Evolutionary conservation across 495 filamentous ascomycete species (phyloP).

Genomic region (Saxophila tyrrhenica): DNA sequence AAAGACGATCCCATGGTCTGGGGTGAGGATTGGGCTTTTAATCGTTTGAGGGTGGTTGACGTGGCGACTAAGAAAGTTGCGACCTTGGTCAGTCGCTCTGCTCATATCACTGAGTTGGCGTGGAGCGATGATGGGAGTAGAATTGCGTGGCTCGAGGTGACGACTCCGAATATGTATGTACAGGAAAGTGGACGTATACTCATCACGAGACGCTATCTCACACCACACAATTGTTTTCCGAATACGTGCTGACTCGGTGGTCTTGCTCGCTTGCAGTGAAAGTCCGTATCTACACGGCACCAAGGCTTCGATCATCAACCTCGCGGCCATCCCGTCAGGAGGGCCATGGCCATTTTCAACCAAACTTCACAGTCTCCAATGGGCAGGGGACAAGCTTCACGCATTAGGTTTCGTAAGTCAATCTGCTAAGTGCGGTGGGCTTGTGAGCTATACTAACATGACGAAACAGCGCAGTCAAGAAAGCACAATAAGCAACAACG

Average conservation of each 20-base stretch:
- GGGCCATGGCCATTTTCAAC: not conserved
- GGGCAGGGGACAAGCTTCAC: not conserved
- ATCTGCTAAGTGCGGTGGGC: too few relatives aligned
- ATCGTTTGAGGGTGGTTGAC: slow-evolving; percentile 13
- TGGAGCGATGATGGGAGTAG: slow-evolving; percentile 7
- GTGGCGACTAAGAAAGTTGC: slow-evolving; percentile 6
- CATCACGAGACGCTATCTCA: too few relatives aligned
- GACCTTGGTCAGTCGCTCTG: not conserved
- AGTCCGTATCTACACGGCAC: not conserved
- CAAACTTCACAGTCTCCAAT: not conserved
- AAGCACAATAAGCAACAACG: not conserved
- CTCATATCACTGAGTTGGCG: slow-evolving; percentile 8
- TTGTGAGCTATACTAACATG: not conserved
- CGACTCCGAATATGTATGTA: not conserved
- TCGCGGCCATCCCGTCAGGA: not conserved
- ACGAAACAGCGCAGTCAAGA: not conserved
- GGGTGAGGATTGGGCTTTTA: slow-evolving; percentile 22
- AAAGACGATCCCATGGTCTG: slow-evolving; percentile 49
- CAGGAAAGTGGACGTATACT: not conserved
- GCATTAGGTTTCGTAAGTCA: not conserved
- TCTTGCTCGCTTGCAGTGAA: not conserved
- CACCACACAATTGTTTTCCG: too few relatives aligned
- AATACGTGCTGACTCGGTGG: too few relatives aligned
- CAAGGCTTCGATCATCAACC: not conserved
- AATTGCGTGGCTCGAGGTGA: slow-evolving; percentile 2